Base-by-base conservation (phyloP, 2,329 filamentous ascomycete species). In the Penicillium sp. region DNA sequence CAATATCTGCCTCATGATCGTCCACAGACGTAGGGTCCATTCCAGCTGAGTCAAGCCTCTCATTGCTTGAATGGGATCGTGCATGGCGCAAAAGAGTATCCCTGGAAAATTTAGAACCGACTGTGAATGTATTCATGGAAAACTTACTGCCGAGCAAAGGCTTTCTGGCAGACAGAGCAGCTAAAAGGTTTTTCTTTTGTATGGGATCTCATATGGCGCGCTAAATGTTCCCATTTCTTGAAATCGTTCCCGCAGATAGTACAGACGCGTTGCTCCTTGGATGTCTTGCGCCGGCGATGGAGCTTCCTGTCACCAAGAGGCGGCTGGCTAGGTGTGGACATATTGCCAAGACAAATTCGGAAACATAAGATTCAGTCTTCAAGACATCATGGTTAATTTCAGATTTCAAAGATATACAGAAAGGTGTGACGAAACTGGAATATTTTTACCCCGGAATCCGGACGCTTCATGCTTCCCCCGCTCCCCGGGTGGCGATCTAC, bases 161-260 rank as follows among this genome's bases (percentile, higher is more conserved):
- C 48, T 56, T 68, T 68, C 6, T 55, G 48, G 51, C 68, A 70
- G 4, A 61, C 48, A 8, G 51, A 46, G 37, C 68, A 70, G 14
- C 45, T 45, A 45, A 72, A 72, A 1, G 70, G 70, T 47, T 67
- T 72, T 51, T 72, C 69, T 51, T 72, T 72, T 16, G 68, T 72
- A 54, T 72, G 70, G 35, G 66, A 68, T 26, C 69, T 63, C 39
- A 69, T 52, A 60, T 72, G 70, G 14, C 70, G 63, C 33, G 64
- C 64, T 14, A 72, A 61, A 57, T 72, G 70, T 39, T 72, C 69
- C 9, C 64, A 66, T 50, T 70, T 72, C 14, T 62, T 63, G 47
- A 72, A 72, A 5, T 33, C 45, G 19, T 62, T 52, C 5, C 29
- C 22, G 21, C 60, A 62, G 22, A 62, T 44, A 3, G 57, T 41